Evolutionary conservation across 345 rosid species (phyloP).

Genomic region (Arabidopsis thaliana): TAIR10.1 NC_003071.7:12223001-12223500

Average conservation of each 20-base stretch:
- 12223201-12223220: constrained; percentile 91
- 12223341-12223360: constrained; percentile 72
- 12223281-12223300: constrained; percentile 56
- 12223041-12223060: background rate
- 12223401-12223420: constrained; percentile 67
- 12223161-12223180: constrained; percentile 50
- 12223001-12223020: constrained; percentile 61
- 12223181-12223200: constrained; percentile 69
- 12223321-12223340: constrained; percentile 58
- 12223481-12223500: constrained; percentile 83
- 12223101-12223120: constrained; percentile 48
- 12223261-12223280: constrained; percentile 60
- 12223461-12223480: constrained; percentile 54
- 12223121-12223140: constrained; percentile 55
- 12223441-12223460: constrained; percentile 57
- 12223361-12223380: constrained; percentile 62
- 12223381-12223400: constrained; percentile 59
- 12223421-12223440: constrained; percentile 66
- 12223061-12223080: constrained; percentile 11
- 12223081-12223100: background rate
- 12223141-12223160: constrained; percentile 56
- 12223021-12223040: constrained; percentile 28
- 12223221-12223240: constrained; percentile 85
- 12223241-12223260: constrained; percentile 60
- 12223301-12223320: constrained; percentile 66